Conservation (phyloP, 371 early-diverging fungal species). For the Smittium mucronatum region DNA sequence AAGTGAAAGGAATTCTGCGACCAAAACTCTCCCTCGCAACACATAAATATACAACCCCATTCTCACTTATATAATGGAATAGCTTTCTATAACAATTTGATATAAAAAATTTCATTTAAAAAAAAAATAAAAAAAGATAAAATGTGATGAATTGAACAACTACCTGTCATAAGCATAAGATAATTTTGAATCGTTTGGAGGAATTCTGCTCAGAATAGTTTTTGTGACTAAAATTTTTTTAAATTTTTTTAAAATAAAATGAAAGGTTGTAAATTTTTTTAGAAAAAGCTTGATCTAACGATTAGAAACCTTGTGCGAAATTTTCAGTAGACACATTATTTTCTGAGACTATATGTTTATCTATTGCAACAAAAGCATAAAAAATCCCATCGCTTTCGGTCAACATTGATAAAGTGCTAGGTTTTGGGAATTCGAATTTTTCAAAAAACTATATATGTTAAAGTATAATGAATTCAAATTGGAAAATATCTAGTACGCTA, state of each 20-base stretch:
- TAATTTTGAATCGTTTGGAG: constrained; percentile 73
- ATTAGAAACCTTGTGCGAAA: constrained; percentile 6
- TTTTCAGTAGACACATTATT: neutral
- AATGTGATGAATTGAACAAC: neutral
- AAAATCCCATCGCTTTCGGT: no score
- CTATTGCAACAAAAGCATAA: constrained; percentile 4
- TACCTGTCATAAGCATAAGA: constrained; percentile 84
- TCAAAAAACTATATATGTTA: no score
- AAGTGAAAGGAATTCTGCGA: constrained; percentile 79
- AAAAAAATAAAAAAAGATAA: neutral
- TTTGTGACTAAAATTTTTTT: constrained; percentile 44
- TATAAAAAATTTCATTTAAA: constrained; percentile 3
- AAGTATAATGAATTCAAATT: no score
- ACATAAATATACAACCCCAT: constrained; percentile 72
- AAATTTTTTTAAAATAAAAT: neutral
- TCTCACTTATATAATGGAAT: constrained; percentile 76
- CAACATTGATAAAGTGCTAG: no score
- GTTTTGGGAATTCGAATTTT: no score
- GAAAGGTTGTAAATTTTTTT: neutral
- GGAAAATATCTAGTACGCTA: no score
- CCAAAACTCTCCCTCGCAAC: constrained; percentile 81
- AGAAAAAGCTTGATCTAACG: no score
- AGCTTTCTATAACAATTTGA: constrained; percentile 44
- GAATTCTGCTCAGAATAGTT: constrained; percentile 80
- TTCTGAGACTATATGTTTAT: constrained; percentile 1